Conservation (phyloP, 2,329 filamentous ascomycete species). For the Mollisia scopiformis region DNA sequence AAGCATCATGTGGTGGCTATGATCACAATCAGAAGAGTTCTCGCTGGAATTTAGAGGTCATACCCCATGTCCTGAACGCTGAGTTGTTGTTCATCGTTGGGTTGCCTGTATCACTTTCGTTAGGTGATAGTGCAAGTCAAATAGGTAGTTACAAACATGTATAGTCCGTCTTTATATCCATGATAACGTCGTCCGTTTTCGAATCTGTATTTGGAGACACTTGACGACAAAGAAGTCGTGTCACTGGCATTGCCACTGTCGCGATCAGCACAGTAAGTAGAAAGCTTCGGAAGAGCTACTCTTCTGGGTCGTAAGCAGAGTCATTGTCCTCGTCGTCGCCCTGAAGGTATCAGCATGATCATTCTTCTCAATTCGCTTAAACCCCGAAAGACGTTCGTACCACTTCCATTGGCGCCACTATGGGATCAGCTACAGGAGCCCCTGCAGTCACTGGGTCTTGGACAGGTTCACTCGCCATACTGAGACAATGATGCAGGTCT, state of each 20-base stretch:
- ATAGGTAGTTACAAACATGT: slow-evolving; percentile 23
- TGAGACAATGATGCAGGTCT: background rate
- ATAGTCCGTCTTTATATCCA: slow-evolving; percentile 45
- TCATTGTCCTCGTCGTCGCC: background rate
- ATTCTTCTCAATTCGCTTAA: background rate
- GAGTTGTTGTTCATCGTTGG: slow-evolving; percentile 34
- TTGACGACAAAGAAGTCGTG: slow-evolving; percentile 38
- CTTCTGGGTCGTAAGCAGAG: slow-evolving; percentile 5
- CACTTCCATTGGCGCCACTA: background rate
- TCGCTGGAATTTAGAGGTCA: background rate
- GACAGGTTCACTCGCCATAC: background rate
- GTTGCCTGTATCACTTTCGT: slow-evolving; percentile 23
- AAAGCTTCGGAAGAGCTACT: background rate
- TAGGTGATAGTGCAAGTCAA: background rate
- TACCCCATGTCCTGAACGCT: slow-evolving; percentile 3
- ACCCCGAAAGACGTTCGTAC: background rate
- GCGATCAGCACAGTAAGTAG: background rate
- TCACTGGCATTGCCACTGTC: slow-evolving; percentile 14
- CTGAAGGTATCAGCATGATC: too few relatives aligned
- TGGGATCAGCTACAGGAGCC: background rate
- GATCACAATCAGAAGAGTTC: slow-evolving; percentile 28
- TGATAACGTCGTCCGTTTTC: slow-evolving; percentile 56
- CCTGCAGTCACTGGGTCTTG: background rate
- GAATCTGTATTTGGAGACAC: slow-evolving; percentile 31
- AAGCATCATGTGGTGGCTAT: slow-evolving; percentile 29